Evolutionary conservation across 495 filamentous ascomycete genomes (phyloP).

Genomic region (Penicillium cataractarum): DNA sequence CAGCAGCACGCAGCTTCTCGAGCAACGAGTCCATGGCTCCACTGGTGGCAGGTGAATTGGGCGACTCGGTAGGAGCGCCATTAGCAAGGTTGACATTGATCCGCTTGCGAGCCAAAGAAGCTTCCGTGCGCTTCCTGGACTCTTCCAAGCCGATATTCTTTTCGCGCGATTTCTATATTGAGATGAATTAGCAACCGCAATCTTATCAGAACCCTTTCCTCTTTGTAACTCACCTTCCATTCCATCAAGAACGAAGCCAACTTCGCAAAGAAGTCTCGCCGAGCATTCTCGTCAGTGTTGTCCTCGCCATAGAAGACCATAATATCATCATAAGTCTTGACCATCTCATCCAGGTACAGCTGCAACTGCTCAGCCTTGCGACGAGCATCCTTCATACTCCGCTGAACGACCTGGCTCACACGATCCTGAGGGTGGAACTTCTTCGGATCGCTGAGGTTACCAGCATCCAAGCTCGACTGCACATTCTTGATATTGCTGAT

Average conservation of each 20-base stretch:
- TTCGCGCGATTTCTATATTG: constrained; percentile 73
- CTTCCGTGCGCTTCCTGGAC: constrained; percentile 79
- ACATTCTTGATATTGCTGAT: constrained; percentile 94
- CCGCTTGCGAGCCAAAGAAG: constrained; percentile 86
- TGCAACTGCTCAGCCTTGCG: constrained; percentile 96
- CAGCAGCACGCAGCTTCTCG: constrained; percentile 92
- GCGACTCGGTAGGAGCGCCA: constrained; percentile 43
- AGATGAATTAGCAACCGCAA: constrained; percentile 3
- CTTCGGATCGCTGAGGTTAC: constrained; percentile 93
- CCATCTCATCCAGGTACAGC: constrained; percentile 92
- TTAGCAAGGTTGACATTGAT: constrained; percentile 63
- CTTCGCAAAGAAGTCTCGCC: constrained; percentile 95
- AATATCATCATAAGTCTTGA: constrained; percentile 88
- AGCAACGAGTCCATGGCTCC: constrained; percentile 97
- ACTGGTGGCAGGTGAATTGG: constrained; percentile 71
- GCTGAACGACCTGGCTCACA: constrained; percentile 86
- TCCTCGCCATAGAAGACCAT: constrained; percentile 98
- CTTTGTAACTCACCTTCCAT: constrained; percentile 70
- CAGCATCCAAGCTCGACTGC: constrained; percentile 86
- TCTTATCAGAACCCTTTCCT: not conserved
- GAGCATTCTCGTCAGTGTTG: constrained; percentile 86
- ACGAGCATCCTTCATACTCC: constrained; percentile 94
- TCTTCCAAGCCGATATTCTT: constrained; percentile 91
- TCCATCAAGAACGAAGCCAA: constrained; percentile 88
- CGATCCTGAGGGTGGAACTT: constrained; percentile 98